Percentiles rank a stretch among this genome's conserved stretches.
Evolutionary conservation across 768 basidiomycete genomes (phyloP).

Genomic region (Tulasnella sp.): DNA sequence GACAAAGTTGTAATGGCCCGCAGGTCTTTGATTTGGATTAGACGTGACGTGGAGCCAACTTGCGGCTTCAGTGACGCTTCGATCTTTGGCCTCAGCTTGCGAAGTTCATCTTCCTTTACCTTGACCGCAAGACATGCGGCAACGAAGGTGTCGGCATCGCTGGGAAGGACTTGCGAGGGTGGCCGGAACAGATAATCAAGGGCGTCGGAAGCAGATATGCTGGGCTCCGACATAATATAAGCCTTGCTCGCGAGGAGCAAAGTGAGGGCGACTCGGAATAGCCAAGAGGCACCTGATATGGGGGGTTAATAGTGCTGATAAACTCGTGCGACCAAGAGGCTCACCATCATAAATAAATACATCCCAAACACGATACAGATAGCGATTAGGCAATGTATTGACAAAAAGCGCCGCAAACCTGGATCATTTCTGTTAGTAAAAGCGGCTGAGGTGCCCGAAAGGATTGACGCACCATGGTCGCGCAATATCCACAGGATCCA

Average conservation of each 20-base stretch:
- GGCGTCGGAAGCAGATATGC: not conserved
- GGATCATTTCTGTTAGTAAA: not conserved
- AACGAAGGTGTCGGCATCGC: constrained; percentile 21
- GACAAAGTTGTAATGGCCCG: not conserved
- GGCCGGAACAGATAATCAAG: constrained; percentile 19
- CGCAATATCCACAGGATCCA: constrained; percentile 51
- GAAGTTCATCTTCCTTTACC: constrained; percentile 22
- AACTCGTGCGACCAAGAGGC: constrained; percentile 17
- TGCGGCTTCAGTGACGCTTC: constrained; percentile 9
- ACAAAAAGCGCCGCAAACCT: constrained; percentile 74
- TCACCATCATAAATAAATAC: constrained; percentile 73
- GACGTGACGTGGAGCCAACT: not conserved
- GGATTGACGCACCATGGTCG: constrained; percentile 48
- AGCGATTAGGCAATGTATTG: constrained; percentile 53
- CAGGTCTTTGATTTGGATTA: not conserved
- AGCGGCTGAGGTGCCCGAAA: not conserved
- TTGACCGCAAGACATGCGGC: constrained; percentile 3
- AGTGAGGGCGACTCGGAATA: constrained; percentile 66
- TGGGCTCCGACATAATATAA: constrained; percentile 15
- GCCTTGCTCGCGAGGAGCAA: constrained; percentile 52
- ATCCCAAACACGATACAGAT: constrained; percentile 73
- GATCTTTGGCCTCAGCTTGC: constrained; percentile 20
- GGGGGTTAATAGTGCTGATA: not conserved
- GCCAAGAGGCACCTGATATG: constrained; percentile 55
- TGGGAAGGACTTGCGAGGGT: constrained; percentile 16